Percentiles rank a stretch among this genome's conserved stretches.
phyloP scores from a whole-genome alignment of 2,329 filamentous ascomycete genomes.

The Zalaria obscura region DNA sequence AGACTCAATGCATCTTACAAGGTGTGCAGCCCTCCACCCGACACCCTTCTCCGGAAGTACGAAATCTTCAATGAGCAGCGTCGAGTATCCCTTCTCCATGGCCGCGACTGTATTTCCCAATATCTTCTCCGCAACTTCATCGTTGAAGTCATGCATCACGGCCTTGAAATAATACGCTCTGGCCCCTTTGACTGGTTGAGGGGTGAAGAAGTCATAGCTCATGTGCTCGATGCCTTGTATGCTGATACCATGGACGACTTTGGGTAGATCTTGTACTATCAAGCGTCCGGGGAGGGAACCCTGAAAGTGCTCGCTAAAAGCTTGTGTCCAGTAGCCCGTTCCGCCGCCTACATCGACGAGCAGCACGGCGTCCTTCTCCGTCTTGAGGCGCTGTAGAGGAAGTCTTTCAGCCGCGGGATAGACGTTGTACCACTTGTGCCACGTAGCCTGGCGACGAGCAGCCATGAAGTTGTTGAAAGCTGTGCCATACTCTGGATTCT shows the following conservation, averaged over 20 bases:
- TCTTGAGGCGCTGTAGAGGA: background rate
- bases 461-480: no score
- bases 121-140: slow-evolving; percentile 8
- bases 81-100: no score
- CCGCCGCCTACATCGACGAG: slow-evolving; percentile 5
- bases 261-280: slow-evolving; percentile 12
- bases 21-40: no score
- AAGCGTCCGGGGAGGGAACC: slow-evolving; percentile 7
- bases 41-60: no score
- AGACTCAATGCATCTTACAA: no score
- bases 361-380: background rate
- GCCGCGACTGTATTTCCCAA: slow-evolving; percentile 3
- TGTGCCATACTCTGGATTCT: no score
- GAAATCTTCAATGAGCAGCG: no score
- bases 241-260: background rate
- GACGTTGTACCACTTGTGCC: no score
- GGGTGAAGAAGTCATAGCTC: slow-evolving; percentile 18
- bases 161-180: slow-evolving; percentile 6
- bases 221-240: slow-evolving; percentile 6
- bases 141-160: slow-evolving; percentile 11
- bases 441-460: no score
- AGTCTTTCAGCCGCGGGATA: no score
- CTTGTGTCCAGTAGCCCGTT: background rate
- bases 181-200: slow-evolving; percentile 14
- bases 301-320: background rate